These are phyloP conservation scores for Austropuccinia psidii DNA, from an alignment of 1,284 basidiomycete species.

Conservation along the genomic window DNA sequence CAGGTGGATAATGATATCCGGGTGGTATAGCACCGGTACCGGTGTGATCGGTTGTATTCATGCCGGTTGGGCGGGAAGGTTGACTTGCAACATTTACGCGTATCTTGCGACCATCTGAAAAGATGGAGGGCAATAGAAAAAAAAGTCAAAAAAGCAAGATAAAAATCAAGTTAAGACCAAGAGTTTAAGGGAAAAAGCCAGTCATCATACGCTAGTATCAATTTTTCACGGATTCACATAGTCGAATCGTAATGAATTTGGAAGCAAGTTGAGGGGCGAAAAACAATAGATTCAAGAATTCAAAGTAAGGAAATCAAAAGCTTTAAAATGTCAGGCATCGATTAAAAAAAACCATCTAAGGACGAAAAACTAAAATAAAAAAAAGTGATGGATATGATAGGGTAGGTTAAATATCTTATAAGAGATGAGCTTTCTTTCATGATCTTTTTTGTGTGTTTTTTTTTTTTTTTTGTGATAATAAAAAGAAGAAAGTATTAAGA, in stretches of 20 bases:
- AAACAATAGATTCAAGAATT: not conserved
- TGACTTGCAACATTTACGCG: constrained; percentile 28
- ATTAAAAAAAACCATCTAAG: not conserved
- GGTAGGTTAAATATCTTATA: too few species aligned
- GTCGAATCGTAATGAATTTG: not conserved
- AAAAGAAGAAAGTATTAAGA: not conserved
- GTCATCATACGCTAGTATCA: constrained; percentile 15
- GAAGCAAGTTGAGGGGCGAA: not conserved
- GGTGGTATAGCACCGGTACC: not conserved
- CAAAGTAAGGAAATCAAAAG: not conserved
- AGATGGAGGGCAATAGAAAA: not conserved
- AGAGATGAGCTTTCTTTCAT: too few species aligned
- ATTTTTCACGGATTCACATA: not conserved
- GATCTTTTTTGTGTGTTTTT: too few species aligned
- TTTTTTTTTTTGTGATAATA: too few species aligned
- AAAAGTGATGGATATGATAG: not conserved
- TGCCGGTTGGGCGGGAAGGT: not conserved
- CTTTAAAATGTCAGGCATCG: not conserved
- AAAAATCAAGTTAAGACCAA: not conserved
- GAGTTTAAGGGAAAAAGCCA: constrained; percentile 2
- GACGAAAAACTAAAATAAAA: not conserved
- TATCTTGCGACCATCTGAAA: constrained; percentile 15
- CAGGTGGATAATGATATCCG: not conserved
- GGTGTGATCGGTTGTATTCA: not conserved
- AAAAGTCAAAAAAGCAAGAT: not conserved